A percentile compares a stretch with the other conserved stretches of the same genome.
Conservation (phyloP, 495 filamentous ascomycete species). For the Pseudomonodictys pantanalensis region DNA sequence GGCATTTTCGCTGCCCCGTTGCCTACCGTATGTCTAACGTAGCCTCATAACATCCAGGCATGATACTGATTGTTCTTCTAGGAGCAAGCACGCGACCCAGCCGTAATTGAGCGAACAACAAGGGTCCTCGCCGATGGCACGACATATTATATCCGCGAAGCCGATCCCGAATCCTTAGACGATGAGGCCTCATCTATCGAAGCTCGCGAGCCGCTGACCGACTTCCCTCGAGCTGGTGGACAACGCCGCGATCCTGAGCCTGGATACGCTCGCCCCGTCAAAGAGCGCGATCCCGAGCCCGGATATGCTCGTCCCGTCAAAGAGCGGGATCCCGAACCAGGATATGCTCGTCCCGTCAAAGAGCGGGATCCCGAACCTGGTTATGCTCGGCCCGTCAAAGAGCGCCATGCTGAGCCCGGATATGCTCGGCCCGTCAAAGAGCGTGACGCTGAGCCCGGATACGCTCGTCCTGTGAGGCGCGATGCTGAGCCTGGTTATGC, state of each 20-base stretch:
- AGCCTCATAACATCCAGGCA: not conserved
- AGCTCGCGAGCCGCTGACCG: not conserved
- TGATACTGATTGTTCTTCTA: not conserved
- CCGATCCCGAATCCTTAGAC: not conserved
- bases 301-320: not conserved
- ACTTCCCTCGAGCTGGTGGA: conserved; percentile 1
- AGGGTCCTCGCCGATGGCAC: not conserved
- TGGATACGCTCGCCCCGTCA: not conserved
- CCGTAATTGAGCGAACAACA: conserved; percentile 1
- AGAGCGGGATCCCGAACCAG: not conserved
- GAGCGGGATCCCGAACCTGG: not conserved
- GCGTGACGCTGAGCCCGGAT: not conserved
- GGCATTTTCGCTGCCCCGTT: not conserved
- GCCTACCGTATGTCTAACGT: not conserved
- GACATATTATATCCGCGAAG: conserved; percentile 1
- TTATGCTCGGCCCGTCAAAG: not conserved
- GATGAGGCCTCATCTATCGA: conserved; percentile 1
- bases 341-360: not conserved
- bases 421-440: not conserved
- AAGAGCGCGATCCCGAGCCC: not conserved
- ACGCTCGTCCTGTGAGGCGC: not conserved
- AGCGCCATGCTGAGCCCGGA: not conserved
- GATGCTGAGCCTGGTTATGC: not conserved
- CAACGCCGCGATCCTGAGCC: not conserved
- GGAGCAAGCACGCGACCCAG: not conserved